Conservation (phyloP, 2,329 filamentous ascomycete species). For the Sarocladium oryzae region DNA sequence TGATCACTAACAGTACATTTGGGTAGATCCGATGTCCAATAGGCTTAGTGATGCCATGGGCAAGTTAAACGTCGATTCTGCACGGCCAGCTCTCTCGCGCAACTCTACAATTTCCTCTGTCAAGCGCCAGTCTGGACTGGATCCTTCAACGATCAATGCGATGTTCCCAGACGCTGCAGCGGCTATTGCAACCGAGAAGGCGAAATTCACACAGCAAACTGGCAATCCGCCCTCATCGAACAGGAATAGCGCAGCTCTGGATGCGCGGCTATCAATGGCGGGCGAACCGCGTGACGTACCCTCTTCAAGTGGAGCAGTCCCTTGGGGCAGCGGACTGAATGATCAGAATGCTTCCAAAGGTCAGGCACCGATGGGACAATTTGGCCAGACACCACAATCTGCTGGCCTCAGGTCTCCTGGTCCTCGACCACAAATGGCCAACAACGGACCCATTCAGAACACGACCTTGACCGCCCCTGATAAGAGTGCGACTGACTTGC, state of each 20-base stretch:
- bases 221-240: slow-evolving; percentile 86
- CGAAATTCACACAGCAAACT: slow-evolving; percentile 92
- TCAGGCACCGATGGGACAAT: slow-evolving; percentile 87
- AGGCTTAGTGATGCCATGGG: slow-evolving; percentile 94
- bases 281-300: slow-evolving; percentile 35
- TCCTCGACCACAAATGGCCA: slow-evolving; percentile 55
- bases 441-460: slow-evolving; percentile 68
- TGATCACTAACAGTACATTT: slow-evolving; percentile 14
- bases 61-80: slow-evolving; percentile 82
- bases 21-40: slow-evolving; percentile 88
- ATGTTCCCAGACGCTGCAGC: slow-evolving; percentile 99
- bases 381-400: slow-evolving; percentile 73
- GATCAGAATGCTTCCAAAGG: slow-evolving; percentile 60
- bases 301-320: slow-evolving; percentile 46
- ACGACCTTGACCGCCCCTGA: slow-evolving; percentile 72
- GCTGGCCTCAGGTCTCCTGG: slow-evolving; percentile 68
- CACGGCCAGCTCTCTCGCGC: slow-evolving; percentile 79
- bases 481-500: slow-evolving; percentile 62
- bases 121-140: slow-evolving; percentile 92
- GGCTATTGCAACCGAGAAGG: slow-evolving; percentile 97
- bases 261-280: slow-evolving; percentile 67
- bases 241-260: slow-evolving; percentile 79
- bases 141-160: slow-evolving; percentile 87
- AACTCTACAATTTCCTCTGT: slow-evolving; percentile 65
- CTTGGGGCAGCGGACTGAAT: slow-evolving; percentile 56